Percentiles rank a stretch among this genome's conserved stretches.
Evolutionary conservation across 2,329 filamentous ascomycete genomes (phyloP).

Genomic region (Knoxdaviesia capensis): DNA sequence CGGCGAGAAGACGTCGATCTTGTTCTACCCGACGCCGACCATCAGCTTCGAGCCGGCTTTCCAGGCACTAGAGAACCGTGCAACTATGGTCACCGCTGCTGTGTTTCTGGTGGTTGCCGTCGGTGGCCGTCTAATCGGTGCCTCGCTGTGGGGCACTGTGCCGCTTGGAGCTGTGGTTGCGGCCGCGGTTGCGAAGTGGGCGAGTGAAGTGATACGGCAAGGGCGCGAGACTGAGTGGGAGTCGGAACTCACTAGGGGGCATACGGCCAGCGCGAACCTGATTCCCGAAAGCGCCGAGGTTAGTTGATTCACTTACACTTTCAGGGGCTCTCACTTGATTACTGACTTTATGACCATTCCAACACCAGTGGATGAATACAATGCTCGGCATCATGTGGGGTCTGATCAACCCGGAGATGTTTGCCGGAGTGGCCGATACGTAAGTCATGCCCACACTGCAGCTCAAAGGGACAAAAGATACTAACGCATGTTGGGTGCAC

Average conservation of each 20-base stretch:
- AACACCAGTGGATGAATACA: constrained; percentile 63
- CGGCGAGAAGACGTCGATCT: constrained; percentile 87
- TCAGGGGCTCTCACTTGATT: not conserved
- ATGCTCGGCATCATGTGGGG: constrained; percentile 73
- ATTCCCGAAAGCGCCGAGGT: constrained; percentile 73
- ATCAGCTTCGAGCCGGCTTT: constrained; percentile 85
- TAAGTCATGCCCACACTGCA: constrained; percentile 8
- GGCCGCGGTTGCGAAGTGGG: constrained; percentile 73
- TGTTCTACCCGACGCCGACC: constrained; percentile 86
- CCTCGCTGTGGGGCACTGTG: constrained; percentile 54
- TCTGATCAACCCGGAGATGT: constrained; percentile 88
- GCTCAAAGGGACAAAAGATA: constrained; percentile 3
- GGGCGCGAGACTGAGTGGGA: constrained; percentile 76
- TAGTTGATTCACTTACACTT: not conserved
- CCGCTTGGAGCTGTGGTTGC: constrained; percentile 51
- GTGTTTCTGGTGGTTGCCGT: constrained; percentile 59
- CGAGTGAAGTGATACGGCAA: constrained; percentile 66
- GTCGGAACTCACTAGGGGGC: constrained; percentile 65
- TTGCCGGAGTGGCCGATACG: constrained; percentile 77
- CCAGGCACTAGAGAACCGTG: constrained; percentile 50
- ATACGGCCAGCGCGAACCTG: constrained; percentile 71
- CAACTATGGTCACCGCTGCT: constrained; percentile 46
- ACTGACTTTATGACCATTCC: not conserved
- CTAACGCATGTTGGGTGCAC: not conserved
- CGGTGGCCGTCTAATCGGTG: constrained; percentile 62